Evolutionary conservation across 1,284 basidiomycete genomes (phyloP), one percentile per base, ranked within the genome.

Genomic region (Trichosporon ovoides): DNA sequence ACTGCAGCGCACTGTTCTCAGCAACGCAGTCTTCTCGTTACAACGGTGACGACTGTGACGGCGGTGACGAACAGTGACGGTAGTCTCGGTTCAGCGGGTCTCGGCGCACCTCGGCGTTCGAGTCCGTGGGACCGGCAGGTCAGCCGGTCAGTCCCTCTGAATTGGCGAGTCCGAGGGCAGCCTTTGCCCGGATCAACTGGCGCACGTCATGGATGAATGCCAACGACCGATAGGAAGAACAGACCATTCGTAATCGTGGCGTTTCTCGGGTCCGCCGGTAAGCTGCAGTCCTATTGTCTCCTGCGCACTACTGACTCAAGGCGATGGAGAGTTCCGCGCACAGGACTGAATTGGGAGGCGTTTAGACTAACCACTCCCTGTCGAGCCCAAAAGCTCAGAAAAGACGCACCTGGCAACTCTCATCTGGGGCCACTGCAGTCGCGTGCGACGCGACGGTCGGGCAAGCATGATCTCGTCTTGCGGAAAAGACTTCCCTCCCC

Each of bases 321-420:
- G 38, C 11, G 22, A 24, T 48, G 43, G 43, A 48, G 43, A 48
- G 43, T 48, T 48, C 43, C 43, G 43, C 43, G 43, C 12, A 22
- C 22, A 48, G 16, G 10, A 48, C 43, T 48, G 24, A 48, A 48
- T 48, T 38, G 14, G 40, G 43, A n/a, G 43, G 43, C 43, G 43
- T 9, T 28, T 18, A 9, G 7, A 16, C 16, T 31, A 24, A 48
- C 16, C n/a, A 28, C 16, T 31, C 28, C 43, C 28, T 28, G 22
- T 48, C 9, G 43, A 48, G 28, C 43, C 43, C 43, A 48, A 48
- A 48, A 28, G 22, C 28, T 13, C 24, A 28, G 22, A 22, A 24
- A 28, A 48, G 22, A 7, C 28, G 43, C 22, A 48, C 28, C 4
- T 5, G 28, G 35, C 35, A 37, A 37, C 22, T 22, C 24, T 48